phyloP scores from a whole-genome alignment of 2,329 filamentous ascomycete genomes.

The Colletotrichum sp. region DNA sequence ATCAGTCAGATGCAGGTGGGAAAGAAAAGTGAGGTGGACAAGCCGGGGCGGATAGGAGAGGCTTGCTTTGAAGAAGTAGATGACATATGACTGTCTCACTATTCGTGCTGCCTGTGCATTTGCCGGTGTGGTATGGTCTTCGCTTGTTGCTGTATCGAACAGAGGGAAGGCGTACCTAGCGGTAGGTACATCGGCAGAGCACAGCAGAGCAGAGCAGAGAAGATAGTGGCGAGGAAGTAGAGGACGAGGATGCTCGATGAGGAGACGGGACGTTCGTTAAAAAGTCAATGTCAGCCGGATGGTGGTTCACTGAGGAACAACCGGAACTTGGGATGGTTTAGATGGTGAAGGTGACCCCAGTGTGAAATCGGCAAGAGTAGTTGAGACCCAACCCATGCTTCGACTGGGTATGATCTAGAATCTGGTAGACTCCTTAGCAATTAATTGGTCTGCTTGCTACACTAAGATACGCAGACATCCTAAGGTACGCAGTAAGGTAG shows the following conservation, averaged over 20 bases:
- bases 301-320: slow-evolving; percentile 1
- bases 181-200: not conserved
- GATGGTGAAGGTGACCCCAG: not conserved
- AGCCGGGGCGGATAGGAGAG: not conserved
- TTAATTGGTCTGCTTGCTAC: not conserved
- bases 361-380: not conserved
- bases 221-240: not conserved
- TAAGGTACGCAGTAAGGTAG: not conserved
- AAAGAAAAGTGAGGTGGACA: not conserved
- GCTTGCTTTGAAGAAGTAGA: not conserved
- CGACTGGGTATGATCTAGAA: not conserved
- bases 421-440: slow-evolving; percentile 15
- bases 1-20: not conserved
- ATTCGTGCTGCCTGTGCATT: not conserved
- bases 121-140: not conserved
- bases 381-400: not conserved
- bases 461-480: not conserved
- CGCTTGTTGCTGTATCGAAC: not conserved
- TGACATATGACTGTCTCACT: slow-evolving; percentile 7
- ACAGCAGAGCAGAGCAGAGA: not conserved
- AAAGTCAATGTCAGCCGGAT: not conserved
- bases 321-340: slow-evolving; percentile 3
- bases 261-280: not conserved
- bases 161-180: not conserved
- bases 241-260: not conserved